A percentile compares a stretch with the other conserved stretches of the same genome.
Evolutionary conservation across 2,329 filamentous ascomycete species (phyloP).

Genomic region (Monilinia fructigena): DNA sequence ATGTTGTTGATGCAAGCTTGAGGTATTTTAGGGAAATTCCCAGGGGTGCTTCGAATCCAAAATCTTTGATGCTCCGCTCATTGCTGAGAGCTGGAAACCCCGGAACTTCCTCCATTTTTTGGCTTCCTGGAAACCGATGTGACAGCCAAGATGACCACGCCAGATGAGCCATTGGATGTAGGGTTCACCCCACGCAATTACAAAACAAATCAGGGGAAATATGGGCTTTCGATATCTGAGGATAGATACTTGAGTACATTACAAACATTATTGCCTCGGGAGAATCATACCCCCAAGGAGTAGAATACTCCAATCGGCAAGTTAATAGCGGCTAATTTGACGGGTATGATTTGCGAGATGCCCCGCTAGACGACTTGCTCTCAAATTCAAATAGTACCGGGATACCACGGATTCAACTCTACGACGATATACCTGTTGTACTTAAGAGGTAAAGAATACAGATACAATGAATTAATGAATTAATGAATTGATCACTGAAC

Average conservation of each 20-base stretch:
- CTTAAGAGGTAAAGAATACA: background rate
- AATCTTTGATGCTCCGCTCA: background rate
- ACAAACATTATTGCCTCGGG: background rate
- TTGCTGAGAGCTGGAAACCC: background rate
- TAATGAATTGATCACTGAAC: no score
- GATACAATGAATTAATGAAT: no score
- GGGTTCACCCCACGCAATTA: background rate
- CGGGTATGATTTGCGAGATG: conserved; percentile 7
- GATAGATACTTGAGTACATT: background rate
- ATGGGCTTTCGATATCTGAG: conserved; percentile 6
- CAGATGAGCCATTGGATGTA: conserved; percentile 4
- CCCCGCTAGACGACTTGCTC: conserved; percentile 9
- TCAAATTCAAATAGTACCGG: background rate
- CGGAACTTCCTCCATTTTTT: background rate
- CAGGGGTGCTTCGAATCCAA: background rate
- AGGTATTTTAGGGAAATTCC: background rate
- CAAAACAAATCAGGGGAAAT: conserved; percentile 10
- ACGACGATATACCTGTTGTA: background rate
- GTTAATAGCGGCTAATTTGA: conserved; percentile 14
- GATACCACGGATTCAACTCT: background rate
- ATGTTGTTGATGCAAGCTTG: conserved; percentile 4
- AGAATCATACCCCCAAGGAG: conserved; percentile 7
- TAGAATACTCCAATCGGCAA: background rate
- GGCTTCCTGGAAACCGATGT: background rate
- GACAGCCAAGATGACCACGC: conserved; percentile 4